These are phyloP conservation scores for Curvularia lunata DNA, from an alignment of 2,329 filamentous ascomycete species.

Conservation along the genomic window DNA sequence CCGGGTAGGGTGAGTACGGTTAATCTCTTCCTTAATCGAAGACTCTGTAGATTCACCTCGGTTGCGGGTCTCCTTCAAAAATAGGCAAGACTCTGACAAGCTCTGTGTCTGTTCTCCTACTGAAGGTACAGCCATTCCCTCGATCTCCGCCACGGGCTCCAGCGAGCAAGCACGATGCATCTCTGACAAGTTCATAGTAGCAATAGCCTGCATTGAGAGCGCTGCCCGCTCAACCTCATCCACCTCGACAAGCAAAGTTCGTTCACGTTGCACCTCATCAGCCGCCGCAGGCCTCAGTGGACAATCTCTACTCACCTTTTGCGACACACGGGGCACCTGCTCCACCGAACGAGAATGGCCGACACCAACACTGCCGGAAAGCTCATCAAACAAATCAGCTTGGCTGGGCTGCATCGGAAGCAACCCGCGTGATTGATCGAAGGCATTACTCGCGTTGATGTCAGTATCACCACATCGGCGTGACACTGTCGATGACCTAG, in stretches of 20 bases:
- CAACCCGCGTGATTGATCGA: constrained; percentile 47
- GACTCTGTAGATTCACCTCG: constrained; percentile 45
- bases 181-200: constrained; percentile 22
- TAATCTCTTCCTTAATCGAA: constrained; percentile 43
- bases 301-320: constrained; percentile 40
- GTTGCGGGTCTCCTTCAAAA: constrained; percentile 50
- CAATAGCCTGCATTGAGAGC: constrained; percentile 15
- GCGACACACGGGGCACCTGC: constrained; percentile 29
- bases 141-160: constrained; percentile 52
- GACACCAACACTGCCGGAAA: constrained; percentile 53
- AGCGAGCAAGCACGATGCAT: constrained; percentile 48
- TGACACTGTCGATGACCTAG: constrained; percentile 34
- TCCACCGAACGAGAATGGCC: constrained; percentile 50
- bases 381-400: constrained; percentile 54
- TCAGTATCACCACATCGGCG: constrained; percentile 28
- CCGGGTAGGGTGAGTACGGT: constrained; percentile 37
- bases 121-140: constrained; percentile 55
- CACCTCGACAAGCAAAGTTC: constrained; percentile 54
- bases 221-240: constrained; percentile 42
- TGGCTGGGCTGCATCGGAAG: constrained; percentile 58
- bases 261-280: constrained; percentile 52
- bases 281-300: constrained; percentile 46
- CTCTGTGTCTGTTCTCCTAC: constrained; percentile 54
- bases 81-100: constrained; percentile 55
- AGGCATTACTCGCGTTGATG: constrained; percentile 27